Conservation (phyloP, 306 rosid species). For the Quercus suber region DNA sequence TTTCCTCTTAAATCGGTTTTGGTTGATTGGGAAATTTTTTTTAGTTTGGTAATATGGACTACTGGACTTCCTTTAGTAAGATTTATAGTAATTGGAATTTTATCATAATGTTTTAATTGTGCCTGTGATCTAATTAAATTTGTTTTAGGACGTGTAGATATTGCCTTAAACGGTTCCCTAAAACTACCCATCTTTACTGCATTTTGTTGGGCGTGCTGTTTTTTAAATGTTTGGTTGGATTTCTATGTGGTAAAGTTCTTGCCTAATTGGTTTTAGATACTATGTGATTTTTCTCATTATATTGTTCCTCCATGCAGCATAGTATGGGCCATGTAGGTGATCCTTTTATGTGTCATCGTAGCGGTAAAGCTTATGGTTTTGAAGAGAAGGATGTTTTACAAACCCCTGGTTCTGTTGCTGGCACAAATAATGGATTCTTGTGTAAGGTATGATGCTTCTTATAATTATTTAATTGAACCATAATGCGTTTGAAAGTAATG, state of each 20-base stretch:
- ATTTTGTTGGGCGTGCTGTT: constrained; percentile 8
- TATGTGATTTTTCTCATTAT: constrained; percentile 18
- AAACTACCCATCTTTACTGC: constrained; percentile 5
- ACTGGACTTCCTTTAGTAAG: constrained; percentile 5
- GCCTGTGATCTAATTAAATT: constrained; percentile 8
- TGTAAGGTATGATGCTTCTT: constrained; percentile 59
- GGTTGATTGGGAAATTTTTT: neutral
- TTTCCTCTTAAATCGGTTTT: neutral
- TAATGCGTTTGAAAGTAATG: neutral
- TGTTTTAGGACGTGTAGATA: constrained; percentile 1
- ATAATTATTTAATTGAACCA: neutral
- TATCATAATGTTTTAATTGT: constrained; percentile 11
- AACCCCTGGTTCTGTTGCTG: constrained; percentile 49
- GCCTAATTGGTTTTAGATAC: constrained; percentile 2
- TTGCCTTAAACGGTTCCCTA: neutral
- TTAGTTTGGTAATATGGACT: neutral
- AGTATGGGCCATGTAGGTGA: constrained; percentile 45
- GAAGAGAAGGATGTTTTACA: constrained; percentile 58
- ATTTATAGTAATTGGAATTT: neutral
- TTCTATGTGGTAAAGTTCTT: constrained; percentile 7
- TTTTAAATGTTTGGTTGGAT: neutral
- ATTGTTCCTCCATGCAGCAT: constrained; percentile 43
- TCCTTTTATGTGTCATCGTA: constrained; percentile 41
- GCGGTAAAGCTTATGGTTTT: constrained; percentile 42
- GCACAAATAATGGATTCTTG: constrained; percentile 48